Base-by-base conservation (phyloP, 2,329 filamentous ascomycete genomes). In the Fusarium udum region DNA sequence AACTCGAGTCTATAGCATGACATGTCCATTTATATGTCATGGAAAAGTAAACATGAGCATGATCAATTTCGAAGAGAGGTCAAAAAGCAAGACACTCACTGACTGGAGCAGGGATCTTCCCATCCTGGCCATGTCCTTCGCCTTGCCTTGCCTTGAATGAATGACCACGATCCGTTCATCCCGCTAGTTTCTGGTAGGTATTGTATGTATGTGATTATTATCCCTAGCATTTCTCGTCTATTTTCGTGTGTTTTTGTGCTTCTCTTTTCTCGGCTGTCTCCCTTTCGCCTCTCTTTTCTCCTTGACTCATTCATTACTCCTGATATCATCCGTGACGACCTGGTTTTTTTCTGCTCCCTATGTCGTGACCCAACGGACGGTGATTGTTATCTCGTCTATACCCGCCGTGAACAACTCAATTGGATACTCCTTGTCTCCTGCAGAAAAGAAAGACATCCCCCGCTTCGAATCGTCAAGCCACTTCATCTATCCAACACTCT, bases 141-240 rank as follows among this genome's bases (percentile, higher is more conserved):
- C 55, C 49, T 45, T 69, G 26, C 55, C 55, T 45, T 69, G 32
- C 22, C 55, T 36, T 69, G 56, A 45, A 39, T 59, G 61, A 62
- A 62, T 67, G 48, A 26, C 56, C 64, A 65, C 61, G 58, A 72
- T 72, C 69, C 69, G 61, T 71, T 67, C 61, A 71, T 70, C 61
- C 65, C 71, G 71, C 66, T 69, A 72, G 55, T 65, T 58, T 59
- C 56, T 69, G 49, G 51, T 36, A 36, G 39, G 32, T 37, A 45
- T 51, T 48, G 43, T 28, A 20, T 26, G 26, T 26, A 26, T 32
- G 48, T 20, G 31, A 48, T 48, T 31, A 51, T 37, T 52, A 39
- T 72, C 61, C 61, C 61, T 71, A 59, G 62, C 45, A 65, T 53
- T 66, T 71, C 71, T 68, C 61, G 64, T 57, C 45, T 59, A 39